Evolutionary conservation across 2,329 filamentous ascomycete species (phyloP).

Genomic region (Cercospora sp.): DNA sequence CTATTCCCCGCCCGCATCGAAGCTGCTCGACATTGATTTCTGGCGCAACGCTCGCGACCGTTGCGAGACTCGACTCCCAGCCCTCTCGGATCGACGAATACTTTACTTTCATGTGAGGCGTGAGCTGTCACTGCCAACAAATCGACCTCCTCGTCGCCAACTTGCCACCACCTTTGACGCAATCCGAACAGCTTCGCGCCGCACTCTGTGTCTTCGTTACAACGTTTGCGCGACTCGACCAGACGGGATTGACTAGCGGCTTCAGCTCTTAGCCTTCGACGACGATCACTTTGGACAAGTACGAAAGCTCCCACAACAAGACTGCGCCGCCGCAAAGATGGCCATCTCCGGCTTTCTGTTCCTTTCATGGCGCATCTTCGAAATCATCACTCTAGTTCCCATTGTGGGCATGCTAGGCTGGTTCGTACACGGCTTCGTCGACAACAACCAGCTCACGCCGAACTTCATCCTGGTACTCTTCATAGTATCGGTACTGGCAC

Average conservation of each 20-base stretch:
- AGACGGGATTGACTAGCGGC: background rate
- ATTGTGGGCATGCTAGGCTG: constrained; percentile 64
- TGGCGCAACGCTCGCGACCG: background rate
- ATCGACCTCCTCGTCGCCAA: background rate
- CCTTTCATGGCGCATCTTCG: constrained; percentile 60
- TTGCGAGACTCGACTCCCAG: background rate
- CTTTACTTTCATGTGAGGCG: constrained; percentile 12
- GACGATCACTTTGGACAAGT: background rate
- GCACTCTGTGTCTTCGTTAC: background rate
- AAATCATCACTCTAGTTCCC: constrained; percentile 64
- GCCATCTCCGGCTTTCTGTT: constrained; percentile 59
- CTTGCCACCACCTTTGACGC: background rate
- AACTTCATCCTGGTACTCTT: constrained; percentile 63
- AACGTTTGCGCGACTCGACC: background rate
- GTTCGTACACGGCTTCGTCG: constrained; percentile 62
- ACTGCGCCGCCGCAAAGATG: constrained; percentile 38
- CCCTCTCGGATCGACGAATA: background rate
- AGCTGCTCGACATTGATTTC: background rate
- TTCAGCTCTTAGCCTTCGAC: background rate
- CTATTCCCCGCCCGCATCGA: background rate
- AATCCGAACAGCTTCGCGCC: background rate
- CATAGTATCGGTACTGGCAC: constrained; percentile 62
- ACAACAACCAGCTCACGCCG: constrained; percentile 60
- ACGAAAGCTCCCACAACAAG: background rate
- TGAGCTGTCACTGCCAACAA: constrained; percentile 11